Evolutionary conservation across 306 rosid genomes (phyloP).

Genomic region (Cucumis cinereus): DNA sequence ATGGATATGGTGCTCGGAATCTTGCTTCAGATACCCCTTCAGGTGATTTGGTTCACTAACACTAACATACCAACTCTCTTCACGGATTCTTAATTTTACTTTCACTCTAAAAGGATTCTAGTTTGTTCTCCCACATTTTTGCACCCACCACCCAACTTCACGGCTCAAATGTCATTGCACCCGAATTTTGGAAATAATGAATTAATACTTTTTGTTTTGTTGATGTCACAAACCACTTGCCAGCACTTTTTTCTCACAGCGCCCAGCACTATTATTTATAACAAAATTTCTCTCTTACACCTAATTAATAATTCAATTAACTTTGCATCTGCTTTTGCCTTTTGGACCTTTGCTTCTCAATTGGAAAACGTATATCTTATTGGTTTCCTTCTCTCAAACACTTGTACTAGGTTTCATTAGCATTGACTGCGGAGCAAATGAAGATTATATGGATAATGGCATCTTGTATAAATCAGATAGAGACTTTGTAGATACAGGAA

Average conservation of each 20-base stretch:
- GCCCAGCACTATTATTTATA: background rate
- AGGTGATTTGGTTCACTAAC: background rate
- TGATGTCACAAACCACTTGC: no score
- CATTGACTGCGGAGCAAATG: constrained; percentile 21
- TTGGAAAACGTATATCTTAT: background rate
- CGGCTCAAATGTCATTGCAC: no score
- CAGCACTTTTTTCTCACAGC: no score
- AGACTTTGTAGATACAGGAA: constrained; percentile 14
- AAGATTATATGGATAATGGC: background rate
- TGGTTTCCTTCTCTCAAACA: constrained; percentile 1
- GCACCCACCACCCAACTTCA: no score
- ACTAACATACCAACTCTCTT: background rate
- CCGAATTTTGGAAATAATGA: no score
- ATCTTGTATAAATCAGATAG: constrained; percentile 18
- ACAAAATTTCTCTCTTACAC: background rate
- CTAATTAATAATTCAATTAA: background rate
- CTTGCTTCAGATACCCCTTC: background rate
- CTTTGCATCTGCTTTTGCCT: background rate
- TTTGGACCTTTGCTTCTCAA: background rate
- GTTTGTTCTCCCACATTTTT: no score
- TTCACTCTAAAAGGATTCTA: background rate
- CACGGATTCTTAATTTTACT: background rate
- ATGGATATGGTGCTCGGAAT: background rate
- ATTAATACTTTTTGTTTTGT: no score
- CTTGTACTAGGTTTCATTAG: constrained; percentile 26